Percentiles rank a stretch among this genome's conserved stretches.
Evolutionary conservation across 2,329 filamentous ascomycete genomes (phyloP).

Genomic region (Verticillium albo-atrum): DNA sequence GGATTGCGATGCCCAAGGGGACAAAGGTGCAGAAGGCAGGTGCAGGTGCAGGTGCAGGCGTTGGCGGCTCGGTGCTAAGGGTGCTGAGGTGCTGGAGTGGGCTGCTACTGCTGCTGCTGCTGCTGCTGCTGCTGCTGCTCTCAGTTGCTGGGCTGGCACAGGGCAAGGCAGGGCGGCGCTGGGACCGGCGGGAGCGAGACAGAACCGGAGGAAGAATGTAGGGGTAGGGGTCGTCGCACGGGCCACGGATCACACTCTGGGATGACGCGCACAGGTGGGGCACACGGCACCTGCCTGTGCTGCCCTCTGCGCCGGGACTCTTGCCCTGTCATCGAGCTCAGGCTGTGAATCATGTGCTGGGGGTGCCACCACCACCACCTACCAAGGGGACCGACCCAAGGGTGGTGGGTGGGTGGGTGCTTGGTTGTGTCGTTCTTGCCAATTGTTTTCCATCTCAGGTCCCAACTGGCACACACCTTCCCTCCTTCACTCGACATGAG

Average conservation of each 20-base stretch:
- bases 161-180: background rate
- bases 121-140: background rate
- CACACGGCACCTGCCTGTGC: background rate
- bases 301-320: background rate
- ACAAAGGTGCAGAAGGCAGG: background rate
- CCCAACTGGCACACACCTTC: too few species aligned
- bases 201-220: background rate
- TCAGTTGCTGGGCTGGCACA: too few species aligned
- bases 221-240: background rate
- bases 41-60: background rate
- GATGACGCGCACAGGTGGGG: background rate
- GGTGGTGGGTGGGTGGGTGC: too few species aligned
- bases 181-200: background rate
- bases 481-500: too few species aligned
- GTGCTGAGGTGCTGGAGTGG: background rate
- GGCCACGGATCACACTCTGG: background rate
- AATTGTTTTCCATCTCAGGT: too few species aligned
- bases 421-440: background rate
- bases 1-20: background rate
- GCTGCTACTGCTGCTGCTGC: background rate
- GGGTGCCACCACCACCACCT: background rate
- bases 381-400: too few species aligned
- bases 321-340: background rate
- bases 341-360: background rate
- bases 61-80: background rate